Percentiles rank a stretch among this genome's conserved stretches.
Evolutionary conservation across 1,284 basidiomycete genomes (phyloP).

Genomic region (Ustilago curta): DNA sequence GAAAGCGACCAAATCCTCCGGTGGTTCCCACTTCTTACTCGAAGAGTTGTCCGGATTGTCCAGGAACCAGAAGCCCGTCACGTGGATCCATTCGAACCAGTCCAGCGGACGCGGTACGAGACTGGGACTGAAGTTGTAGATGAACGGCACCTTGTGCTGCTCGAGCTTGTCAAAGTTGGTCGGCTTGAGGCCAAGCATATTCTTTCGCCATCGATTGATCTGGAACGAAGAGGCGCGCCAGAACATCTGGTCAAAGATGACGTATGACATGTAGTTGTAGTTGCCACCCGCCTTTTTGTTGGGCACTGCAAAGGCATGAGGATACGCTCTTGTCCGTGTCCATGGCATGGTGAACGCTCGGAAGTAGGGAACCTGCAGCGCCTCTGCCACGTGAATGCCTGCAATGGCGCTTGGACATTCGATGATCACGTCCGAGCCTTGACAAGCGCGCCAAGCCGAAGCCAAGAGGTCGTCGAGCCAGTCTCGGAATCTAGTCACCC

Average conservation of each 20-base stretch:
- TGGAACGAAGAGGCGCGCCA: constrained; percentile 90
- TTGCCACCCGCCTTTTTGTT: constrained; percentile 87
- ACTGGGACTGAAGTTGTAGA: constrained; percentile 94
- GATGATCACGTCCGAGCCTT: constrained; percentile 89
- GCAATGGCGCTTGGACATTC: constrained; percentile 97
- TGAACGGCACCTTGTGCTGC: constrained; percentile 93
- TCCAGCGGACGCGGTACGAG: constrained; percentile 78
- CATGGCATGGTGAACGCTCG: constrained; percentile 87
- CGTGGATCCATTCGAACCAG: constrained; percentile 98
- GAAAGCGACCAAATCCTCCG: constrained; percentile 81
- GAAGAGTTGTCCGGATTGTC: constrained; percentile 82
- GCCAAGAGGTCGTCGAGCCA: constrained; percentile 96
- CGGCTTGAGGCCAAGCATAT: constrained; percentile 79
- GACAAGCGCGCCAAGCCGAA: constrained; percentile 94
- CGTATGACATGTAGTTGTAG: constrained; percentile 97
- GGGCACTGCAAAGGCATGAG: constrained; percentile 96
- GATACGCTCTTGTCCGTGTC: constrained; percentile 85
- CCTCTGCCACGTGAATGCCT: constrained; percentile 98
- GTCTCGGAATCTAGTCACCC: constrained; percentile 89
- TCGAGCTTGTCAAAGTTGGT: constrained; percentile 93
- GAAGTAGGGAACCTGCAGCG: constrained; percentile 90
- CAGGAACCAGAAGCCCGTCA: constrained; percentile 75
- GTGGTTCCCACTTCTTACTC: constrained; percentile 84
- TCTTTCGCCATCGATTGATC: constrained; percentile 91
- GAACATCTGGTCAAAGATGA: constrained; percentile 97